These are phyloP conservation scores for Stachybotrys elegans DNA, from an alignment of 2,329 filamentous ascomycete genomes.

Conservation along the genomic window DNA sequence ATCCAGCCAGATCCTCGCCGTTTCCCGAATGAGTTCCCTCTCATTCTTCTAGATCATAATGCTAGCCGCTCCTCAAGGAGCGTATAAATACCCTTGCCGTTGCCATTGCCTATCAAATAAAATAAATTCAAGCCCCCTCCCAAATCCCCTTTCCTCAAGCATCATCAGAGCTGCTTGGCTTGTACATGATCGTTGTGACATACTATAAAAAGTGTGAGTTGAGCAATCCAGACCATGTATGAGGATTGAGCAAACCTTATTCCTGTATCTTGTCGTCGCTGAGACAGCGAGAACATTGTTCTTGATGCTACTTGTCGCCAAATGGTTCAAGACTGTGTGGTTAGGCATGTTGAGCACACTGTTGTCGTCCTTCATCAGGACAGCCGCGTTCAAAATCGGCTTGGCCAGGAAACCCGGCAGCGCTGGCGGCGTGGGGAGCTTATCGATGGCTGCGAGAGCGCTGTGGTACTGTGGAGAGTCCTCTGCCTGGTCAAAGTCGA, in stretches of 20 bases:
- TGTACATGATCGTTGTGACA: constrained; percentile 96
- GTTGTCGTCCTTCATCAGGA: constrained; percentile 95
- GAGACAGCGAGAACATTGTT: constrained; percentile 92
- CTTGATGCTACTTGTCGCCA: constrained; percentile 97
- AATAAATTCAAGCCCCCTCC: too few relatives aligned
- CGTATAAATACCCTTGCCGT: too few relatives aligned
- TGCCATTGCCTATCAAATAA: too few relatives aligned
- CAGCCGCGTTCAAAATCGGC: constrained; percentile 87
- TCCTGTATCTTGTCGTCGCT: constrained; percentile 94
- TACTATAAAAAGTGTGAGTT: constrained; percentile 53
- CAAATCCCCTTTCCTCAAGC: too few relatives aligned
- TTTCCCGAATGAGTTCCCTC: too few relatives aligned
- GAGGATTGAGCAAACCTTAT: constrained; percentile 62
- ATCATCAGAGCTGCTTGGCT: constrained; percentile 66
- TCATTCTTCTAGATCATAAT: too few relatives aligned
- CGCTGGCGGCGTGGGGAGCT: constrained; percentile 76
- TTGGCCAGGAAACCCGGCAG: constrained; percentile 89
- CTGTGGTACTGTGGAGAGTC: constrained; percentile 70
- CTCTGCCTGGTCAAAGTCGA: constrained; percentile 82
- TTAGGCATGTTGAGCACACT: constrained; percentile 96
- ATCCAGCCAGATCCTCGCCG: too few relatives aligned
- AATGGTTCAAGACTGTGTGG: constrained; percentile 91
- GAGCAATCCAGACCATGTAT: not conserved
- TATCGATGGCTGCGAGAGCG: constrained; percentile 69
- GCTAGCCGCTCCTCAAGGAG: too few relatives aligned